Evolutionary conservation across 2,329 filamentous ascomycete species (phyloP).

Genomic region (Epichloe brachyelytri): DNA sequence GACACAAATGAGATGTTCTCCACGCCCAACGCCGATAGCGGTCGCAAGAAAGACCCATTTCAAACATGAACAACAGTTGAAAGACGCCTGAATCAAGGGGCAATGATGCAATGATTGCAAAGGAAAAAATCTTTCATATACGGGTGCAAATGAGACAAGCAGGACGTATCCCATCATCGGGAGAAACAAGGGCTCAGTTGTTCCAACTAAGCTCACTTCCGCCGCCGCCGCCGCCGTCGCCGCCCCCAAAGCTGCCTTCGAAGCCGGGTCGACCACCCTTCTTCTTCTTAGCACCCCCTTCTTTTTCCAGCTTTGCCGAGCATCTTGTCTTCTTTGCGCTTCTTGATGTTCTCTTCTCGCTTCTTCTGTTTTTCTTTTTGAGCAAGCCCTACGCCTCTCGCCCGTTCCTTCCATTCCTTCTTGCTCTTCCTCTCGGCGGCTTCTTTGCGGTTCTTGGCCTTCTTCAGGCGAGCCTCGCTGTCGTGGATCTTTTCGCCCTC

Average conservation of each 20-base stretch:
- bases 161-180: not conserved
- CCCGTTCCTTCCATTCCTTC: slow-evolving; percentile 69
- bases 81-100: not conserved
- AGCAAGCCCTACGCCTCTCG: slow-evolving; percentile 59
- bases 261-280: slow-evolving; percentile 51
- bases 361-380: slow-evolving; percentile 73
- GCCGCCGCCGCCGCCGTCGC: slow-evolving; percentile 38
- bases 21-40: slow-evolving; percentile 5
- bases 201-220: slow-evolving; percentile 23
- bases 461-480: slow-evolving; percentile 78
- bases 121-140: not conserved
- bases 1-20: not conserved
- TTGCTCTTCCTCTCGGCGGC: slow-evolving; percentile 82
- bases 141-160: not conserved
- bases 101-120: not conserved
- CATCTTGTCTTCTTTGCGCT: slow-evolving; percentile 61
- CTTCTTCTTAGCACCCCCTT: slow-evolving; percentile 33
- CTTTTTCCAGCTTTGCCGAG: slow-evolving; percentile 46
- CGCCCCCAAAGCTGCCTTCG: slow-evolving; percentile 52
- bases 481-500: slow-evolving; percentile 85
- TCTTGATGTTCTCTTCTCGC: slow-evolving; percentile 64
- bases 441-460: slow-evolving; percentile 89
- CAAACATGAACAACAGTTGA: not conserved
- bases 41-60: not conserved
- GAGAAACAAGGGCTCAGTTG: not conserved